A percentile compares a stretch with the other conserved stretches of the same genome.
Evolutionary conservation across 2,329 filamentous ascomycete species (phyloP).

Genomic region (Sarocladium brachiariae): DNA sequence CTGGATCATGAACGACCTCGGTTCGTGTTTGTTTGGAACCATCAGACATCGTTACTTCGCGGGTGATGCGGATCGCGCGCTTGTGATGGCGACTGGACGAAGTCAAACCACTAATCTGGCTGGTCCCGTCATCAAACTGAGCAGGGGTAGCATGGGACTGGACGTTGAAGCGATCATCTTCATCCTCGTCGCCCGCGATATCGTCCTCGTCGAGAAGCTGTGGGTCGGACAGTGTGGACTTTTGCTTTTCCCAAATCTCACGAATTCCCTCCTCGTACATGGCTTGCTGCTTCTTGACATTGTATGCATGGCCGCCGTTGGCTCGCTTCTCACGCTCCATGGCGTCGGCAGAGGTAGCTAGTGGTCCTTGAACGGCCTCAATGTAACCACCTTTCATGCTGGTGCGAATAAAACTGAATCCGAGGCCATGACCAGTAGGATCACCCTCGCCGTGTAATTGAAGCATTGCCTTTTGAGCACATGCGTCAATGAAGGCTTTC

Average conservation of each 20-base stretch:
- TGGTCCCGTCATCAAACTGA: conserved; percentile 67
- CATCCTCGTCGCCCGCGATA: conserved; percentile 49
- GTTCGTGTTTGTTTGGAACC: conserved; percentile 55
- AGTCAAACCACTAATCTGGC: conserved; percentile 66
- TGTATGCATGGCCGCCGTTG: conserved; percentile 93
- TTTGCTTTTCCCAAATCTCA: conserved; percentile 88
- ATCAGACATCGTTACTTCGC: conserved; percentile 43
- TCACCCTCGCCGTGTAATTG: conserved; percentile 91
- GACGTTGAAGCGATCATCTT: conserved; percentile 63
- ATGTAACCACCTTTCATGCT: conserved; percentile 97
- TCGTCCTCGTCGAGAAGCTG: conserved; percentile 61
- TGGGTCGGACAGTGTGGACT: conserved; percentile 64
- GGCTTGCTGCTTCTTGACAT: conserved; percentile 87
- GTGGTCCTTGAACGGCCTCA: conserved; percentile 65
- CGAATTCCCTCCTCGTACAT: conserved; percentile 89
- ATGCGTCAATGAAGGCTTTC: conserved; percentile 92
- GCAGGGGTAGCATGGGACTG: conserved; percentile 65
- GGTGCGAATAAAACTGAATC: conserved; percentile 94
- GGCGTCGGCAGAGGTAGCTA: conserved; percentile 69
- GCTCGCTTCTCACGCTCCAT: conserved; percentile 81
- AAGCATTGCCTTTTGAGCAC: conserved; percentile 93
- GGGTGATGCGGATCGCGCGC: conserved; percentile 66
- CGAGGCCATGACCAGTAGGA: conserved; percentile 85
- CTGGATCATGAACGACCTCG: conserved; percentile 68
- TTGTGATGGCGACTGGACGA: conserved; percentile 58